Conservation (phyloP, 176 grass and related monocot species). For the Puccinellia tenuiflora region DNA sequence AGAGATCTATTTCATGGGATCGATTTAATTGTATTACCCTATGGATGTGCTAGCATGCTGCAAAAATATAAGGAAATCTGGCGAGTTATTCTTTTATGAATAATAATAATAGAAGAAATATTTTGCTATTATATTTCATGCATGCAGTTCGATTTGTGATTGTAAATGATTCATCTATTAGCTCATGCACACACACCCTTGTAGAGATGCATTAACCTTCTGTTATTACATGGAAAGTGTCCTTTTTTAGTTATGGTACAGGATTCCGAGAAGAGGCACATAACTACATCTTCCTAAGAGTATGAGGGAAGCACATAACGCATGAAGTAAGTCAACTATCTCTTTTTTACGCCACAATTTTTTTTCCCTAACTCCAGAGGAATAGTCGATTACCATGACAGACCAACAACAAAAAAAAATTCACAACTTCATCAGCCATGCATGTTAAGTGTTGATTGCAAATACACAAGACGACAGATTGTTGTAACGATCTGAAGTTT, state of each 20-base stretch:
- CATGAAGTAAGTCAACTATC: not conserved
- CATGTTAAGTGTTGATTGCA: not conserved
- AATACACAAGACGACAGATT: not conserved
- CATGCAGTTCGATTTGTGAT: not conserved
- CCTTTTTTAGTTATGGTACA: not conserved
- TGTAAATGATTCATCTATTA: not conserved
- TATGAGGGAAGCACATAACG: not conserved
- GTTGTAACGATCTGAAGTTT: not conserved
- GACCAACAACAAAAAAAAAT: too few relatives aligned
- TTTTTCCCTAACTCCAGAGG: too few relatives aligned
- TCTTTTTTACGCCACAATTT: not conserved
- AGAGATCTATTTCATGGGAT: not conserved
- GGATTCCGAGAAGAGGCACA: not conserved
- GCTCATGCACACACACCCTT: not conserved
- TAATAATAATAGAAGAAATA: not conserved
- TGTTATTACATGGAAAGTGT: not conserved
- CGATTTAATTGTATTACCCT: not conserved
- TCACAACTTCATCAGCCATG: not conserved
- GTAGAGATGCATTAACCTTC: not conserved
- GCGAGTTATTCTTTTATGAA: not conserved
- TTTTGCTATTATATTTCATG: not conserved
- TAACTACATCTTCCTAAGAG: not conserved
- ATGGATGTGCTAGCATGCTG: not conserved
- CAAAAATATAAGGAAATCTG: not conserved
- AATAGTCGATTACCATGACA: too few relatives aligned